These are phyloP conservation scores for Aspergillus conjunctus DNA, from an alignment of 495 filamentous ascomycete genomes.

Conservation along the genomic window DNA sequence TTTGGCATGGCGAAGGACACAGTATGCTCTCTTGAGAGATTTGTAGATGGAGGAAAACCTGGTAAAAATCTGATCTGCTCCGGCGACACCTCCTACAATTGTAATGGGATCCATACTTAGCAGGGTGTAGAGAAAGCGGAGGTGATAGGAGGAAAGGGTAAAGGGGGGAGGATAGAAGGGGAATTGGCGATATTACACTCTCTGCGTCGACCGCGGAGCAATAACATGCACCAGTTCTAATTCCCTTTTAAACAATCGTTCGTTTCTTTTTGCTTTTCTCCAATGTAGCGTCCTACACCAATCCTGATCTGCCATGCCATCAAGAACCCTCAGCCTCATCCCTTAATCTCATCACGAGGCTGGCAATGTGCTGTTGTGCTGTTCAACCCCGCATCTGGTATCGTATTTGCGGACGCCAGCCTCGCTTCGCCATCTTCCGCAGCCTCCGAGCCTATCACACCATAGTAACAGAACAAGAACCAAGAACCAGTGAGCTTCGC, in stretches of 20 bases:
- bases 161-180: neutral
- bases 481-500: too few species aligned
- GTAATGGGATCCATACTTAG: neutral
- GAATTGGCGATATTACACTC: too few species aligned
- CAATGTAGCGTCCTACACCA: neutral
- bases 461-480: too few species aligned
- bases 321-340: neutral
- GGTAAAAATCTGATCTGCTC: neutral
- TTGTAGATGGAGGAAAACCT: neutral
- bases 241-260: too few species aligned
- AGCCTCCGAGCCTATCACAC: too few species aligned
- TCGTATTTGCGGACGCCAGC: neutral
- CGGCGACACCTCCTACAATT: neutral
- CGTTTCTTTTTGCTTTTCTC: neutral
- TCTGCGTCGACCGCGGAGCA: too few species aligned
- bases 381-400: neutral
- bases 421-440: conserved; percentile 15
- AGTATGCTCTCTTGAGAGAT: neutral
- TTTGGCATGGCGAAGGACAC: neutral
- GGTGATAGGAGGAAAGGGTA: neutral
- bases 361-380: neutral
- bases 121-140: neutral
- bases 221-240: too few species aligned
- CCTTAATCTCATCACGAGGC: neutral
- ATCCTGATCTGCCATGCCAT: neutral